Evolutionary conservation across 768 basidiomycete species (phyloP), one percentile per base, ranked within the genome.

Genomic region (Daedaleopsis nitida): DNA sequence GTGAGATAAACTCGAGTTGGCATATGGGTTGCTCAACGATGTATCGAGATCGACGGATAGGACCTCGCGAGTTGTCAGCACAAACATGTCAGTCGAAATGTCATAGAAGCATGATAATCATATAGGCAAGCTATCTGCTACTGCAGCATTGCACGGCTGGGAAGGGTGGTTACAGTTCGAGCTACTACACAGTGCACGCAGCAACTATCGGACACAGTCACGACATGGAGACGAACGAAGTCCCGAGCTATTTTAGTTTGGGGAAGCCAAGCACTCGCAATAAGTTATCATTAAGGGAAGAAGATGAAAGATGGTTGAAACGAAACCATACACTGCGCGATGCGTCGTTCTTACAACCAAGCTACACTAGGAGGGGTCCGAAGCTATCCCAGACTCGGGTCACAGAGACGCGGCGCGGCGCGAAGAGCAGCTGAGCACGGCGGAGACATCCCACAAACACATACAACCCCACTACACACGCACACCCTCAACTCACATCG

Each of bases 291-390:
- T 44, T 55, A 55, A 55, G 24, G 32, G 34, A 34, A 39, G 27
- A 45, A 44, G n/a, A n/a, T n/a, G n/a, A n/a, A n/a, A n/a, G n/a
- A 45, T 55, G 44, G 54, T 55, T 55, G 54, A 19, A 55, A 55
- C 54, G 42, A 45, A 53, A 53, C 19, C 52, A 39, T 53, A 55
- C 54, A 55, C 39, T 7, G 27, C 27, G 7, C 27, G 27, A 21
- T 45, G n/a, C n/a, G 53, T 34, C 45, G 43, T 47, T 55, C 24
- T 45, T 55, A 47, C 44, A 55, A 55, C 54, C 52, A 53, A 38
- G 23, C 37, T 53, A 39, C 52, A 53, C 38, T 53, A 53, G 38
- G 52, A 53, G 16, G 19, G 21, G 21, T n/a, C 50, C n/a, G n/a
- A n/a, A n/a, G n/a, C 9, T 32, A 35, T 34, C 50, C 24, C 27